Percentiles rank a stretch among this genome's conserved stretches.
Conservation (phyloP, 139 green algal species). For the Ettlia oleoabundans region DNA sequence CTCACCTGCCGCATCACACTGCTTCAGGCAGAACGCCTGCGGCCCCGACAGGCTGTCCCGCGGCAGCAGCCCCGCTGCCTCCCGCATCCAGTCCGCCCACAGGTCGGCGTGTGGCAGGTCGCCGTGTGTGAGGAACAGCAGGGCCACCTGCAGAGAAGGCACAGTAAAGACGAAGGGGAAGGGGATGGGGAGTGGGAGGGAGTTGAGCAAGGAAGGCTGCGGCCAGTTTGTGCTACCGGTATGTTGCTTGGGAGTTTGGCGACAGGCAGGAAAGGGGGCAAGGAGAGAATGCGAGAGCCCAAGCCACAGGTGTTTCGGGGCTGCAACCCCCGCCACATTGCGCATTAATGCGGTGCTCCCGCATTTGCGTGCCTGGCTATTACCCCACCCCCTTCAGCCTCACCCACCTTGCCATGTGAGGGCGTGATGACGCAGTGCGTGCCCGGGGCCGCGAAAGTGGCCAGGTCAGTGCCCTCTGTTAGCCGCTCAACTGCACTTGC, state of each 20-base stretch:
- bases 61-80: constrained; percentile 24
- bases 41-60: neutral
- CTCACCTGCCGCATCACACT: constrained; percentile 18
- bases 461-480: neutral
- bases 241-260: too few relatives aligned
- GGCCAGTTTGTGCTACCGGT: too few relatives aligned
- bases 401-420: constrained; percentile 9
- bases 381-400: too few relatives aligned
- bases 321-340: neutral
- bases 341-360: too few relatives aligned
- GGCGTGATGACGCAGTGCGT: constrained; percentile 9
- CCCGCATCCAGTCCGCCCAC: constrained; percentile 24
- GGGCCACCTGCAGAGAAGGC: neutral
- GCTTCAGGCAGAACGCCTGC: constrained; percentile 29
- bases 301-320: too few relatives aligned
- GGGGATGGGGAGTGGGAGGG: too few relatives aligned
- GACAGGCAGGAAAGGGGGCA: too few relatives aligned
- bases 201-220: too few relatives aligned
- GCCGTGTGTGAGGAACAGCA: constrained; percentile 25
- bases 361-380: neutral
- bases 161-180: neutral
- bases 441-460: neutral
- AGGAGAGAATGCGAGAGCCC: too few relatives aligned
- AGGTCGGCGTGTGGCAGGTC: constrained; percentile 11
- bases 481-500: neutral